Conservation (phyloP, 2,329 filamentous ascomycete genomes). For the Teratosphaeria destructans region DNA sequence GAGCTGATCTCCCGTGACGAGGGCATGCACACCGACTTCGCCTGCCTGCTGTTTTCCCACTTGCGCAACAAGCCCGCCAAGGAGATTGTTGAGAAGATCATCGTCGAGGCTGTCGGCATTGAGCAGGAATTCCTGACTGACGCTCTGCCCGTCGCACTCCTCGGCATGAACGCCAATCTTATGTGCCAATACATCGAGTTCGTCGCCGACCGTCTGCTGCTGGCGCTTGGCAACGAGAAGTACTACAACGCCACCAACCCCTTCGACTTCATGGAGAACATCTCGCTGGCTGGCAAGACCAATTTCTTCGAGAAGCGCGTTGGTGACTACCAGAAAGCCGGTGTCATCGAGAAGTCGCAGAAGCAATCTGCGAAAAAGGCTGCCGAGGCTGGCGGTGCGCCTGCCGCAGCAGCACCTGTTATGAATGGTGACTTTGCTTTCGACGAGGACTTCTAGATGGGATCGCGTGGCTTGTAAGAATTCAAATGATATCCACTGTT, state of each 20-base stretch:
- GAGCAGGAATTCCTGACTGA: constrained; percentile 98
- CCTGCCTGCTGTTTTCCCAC: constrained; percentile 95
- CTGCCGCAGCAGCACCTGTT: constrained; percentile 36
- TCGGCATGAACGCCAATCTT: constrained; percentile 92
- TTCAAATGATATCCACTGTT: background rate
- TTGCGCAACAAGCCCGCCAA: constrained; percentile 82
- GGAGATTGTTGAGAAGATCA: constrained; percentile 73
- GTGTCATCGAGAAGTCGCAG: constrained; percentile 87
- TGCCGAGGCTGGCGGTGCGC: constrained; percentile 27
- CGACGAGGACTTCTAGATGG: constrained; percentile 85
- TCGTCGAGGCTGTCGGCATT: constrained; percentile 84
- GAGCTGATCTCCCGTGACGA: constrained; percentile 99
- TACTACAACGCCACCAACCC: constrained; percentile 87
- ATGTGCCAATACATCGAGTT: constrained; percentile 99
- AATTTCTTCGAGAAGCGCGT: constrained; percentile 99
- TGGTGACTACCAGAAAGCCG: constrained; percentile 98
- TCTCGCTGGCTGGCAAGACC: constrained; percentile 96
- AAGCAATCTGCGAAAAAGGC: constrained; percentile 27
- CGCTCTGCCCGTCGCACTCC: constrained; percentile 79
- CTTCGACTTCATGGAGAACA: constrained; percentile 99
- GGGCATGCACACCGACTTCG: constrained; percentile 98
- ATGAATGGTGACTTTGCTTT: constrained; percentile 72
- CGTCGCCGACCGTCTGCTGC: constrained; percentile 86
- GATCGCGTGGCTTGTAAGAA: background rate
- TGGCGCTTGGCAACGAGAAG: constrained; percentile 90